Evolutionary conservation across 2,329 filamentous ascomycete genomes (phyloP).

Genomic region (Neopestalotiopsis clavispora): DNA sequence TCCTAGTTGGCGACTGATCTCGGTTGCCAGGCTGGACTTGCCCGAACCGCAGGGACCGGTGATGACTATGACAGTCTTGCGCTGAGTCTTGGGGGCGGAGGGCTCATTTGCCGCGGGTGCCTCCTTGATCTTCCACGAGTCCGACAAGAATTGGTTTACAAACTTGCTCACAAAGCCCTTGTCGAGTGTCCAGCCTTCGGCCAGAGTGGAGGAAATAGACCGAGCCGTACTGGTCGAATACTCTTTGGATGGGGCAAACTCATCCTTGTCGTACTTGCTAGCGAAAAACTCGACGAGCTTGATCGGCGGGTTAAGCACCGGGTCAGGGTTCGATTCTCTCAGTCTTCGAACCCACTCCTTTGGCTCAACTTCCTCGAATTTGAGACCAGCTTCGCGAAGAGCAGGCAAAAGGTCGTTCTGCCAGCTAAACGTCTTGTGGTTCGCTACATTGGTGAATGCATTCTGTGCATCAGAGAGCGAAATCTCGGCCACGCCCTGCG

Average conservation of each 20-base stretch:
- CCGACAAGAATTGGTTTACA: conserved; percentile 36
- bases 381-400: conserved; percentile 46
- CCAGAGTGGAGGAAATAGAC: conserved; percentile 50
- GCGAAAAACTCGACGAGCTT: conserved; percentile 60
- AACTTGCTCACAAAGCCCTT: conserved; percentile 43
- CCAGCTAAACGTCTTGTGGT: conserved; percentile 54
- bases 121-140: conserved; percentile 43
- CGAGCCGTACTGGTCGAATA: conserved; percentile 44
- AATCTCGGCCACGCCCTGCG: conserved; percentile 45
- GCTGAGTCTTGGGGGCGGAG: conserved; percentile 31
- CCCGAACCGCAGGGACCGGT: conserved; percentile 47
- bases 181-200: conserved; percentile 38
- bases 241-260: conserved; percentile 48
- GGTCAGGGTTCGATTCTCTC: conserved; percentile 48
- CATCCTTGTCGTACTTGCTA: conserved; percentile 50
- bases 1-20: conserved; percentile 33
- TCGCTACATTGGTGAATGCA: conserved; percentile 53
- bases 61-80: conserved; percentile 38
- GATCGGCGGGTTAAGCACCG: conserved; percentile 52
- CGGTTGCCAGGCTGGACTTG: conserved; percentile 42
- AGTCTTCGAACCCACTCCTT: conserved; percentile 50
- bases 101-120: conserved; percentile 21
- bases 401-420: conserved; percentile 53
- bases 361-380: conserved; percentile 49
- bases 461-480: conserved; percentile 31